These are phyloP conservation scores for Anaeromyces robustus DNA, from an alignment of 192 early-diverging fungal species.

Conservation along the genomic window DNA sequence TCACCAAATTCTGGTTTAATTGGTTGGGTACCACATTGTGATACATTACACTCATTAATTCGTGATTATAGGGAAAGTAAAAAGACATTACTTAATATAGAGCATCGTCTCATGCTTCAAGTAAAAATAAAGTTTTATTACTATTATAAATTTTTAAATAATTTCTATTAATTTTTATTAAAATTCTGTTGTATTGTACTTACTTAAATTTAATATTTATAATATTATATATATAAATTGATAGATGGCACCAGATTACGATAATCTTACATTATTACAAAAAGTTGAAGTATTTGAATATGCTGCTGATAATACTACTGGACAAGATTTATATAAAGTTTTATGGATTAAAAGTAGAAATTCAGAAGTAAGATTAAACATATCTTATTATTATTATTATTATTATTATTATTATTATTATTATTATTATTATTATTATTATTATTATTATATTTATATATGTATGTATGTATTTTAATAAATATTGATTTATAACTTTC, in stretches of 20 bases:
- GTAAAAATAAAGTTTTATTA: conserved; percentile 19
- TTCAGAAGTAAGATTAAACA: conserved; percentile 55
- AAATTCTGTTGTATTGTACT: too few relatives aligned
- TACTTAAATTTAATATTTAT: conserved; percentile 1
- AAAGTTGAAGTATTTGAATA: conserved; percentile 94
- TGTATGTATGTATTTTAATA: too few relatives aligned
- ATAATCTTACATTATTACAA: conserved; percentile 68
- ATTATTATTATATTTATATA: too few relatives aligned
- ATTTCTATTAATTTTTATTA: conserved; percentile 3
- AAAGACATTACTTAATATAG: conserved; percentile 72
- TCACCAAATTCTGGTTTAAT: conserved; percentile 90
- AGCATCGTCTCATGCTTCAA: conserved; percentile 75
- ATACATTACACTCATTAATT: conserved; percentile 75
- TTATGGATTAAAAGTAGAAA: conserved; percentile 90
- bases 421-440: too few relatives aligned
- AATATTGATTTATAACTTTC: too few relatives aligned
- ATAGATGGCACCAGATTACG: conserved; percentile 82
- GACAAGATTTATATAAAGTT: conserved; percentile 81
- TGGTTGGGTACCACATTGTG: conserved; percentile 80
- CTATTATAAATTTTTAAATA: not conserved
- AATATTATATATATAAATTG: not conserved
- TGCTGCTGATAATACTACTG: conserved; percentile 73
- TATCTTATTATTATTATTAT: too few relatives aligned
- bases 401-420: too few relatives aligned
- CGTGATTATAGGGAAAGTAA: conserved; percentile 67